phyloP scores from a whole-genome alignment of 768 basidiomycete species.

The Mycena haematopus region DNA sequence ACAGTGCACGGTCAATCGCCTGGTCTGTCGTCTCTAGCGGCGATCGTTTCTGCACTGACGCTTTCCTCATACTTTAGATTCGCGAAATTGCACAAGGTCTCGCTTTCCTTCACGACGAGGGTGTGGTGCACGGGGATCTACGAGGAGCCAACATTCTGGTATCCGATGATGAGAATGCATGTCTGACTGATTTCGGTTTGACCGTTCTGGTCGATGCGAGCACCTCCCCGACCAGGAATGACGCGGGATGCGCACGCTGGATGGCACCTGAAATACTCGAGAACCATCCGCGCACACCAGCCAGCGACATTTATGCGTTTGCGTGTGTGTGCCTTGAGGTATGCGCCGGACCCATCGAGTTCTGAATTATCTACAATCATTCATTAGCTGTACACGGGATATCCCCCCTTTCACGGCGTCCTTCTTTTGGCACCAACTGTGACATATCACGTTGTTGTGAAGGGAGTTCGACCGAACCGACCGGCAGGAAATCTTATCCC shows the following conservation, averaged over 20 bases:
- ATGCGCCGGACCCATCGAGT: not conserved
- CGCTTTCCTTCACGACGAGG: constrained; percentile 25
- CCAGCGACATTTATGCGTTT: constrained; percentile 26
- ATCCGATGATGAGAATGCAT: constrained; percentile 14
- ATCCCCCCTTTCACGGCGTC: constrained; percentile 20
- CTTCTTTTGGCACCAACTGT: constrained; percentile 16
- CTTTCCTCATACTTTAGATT: constrained; percentile 17
- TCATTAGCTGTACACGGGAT: constrained; percentile 16
- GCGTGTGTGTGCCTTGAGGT: constrained; percentile 24
- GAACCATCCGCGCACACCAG: not conserved
- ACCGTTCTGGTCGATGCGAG: constrained; percentile 21
- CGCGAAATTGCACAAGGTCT: constrained; percentile 29
- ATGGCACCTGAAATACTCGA: constrained; percentile 27
- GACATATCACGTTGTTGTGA: constrained; percentile 16
- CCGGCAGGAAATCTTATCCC: constrained; percentile 13
- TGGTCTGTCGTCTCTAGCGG: constrained; percentile 5
- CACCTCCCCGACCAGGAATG: not conserved
- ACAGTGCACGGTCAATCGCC: constrained; percentile 10
- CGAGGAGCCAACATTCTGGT: constrained; percentile 30
- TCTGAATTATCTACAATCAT: not conserved
- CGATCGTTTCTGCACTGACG: not conserved
- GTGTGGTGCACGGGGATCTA: constrained; percentile 29
- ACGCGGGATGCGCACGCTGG: constrained; percentile 7
- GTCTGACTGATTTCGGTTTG: constrained; percentile 29
- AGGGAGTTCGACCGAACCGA: not conserved